Base-by-base conservation (phyloP, 495 filamentous ascomycete species). In the Neurospora sp. region DNA sequence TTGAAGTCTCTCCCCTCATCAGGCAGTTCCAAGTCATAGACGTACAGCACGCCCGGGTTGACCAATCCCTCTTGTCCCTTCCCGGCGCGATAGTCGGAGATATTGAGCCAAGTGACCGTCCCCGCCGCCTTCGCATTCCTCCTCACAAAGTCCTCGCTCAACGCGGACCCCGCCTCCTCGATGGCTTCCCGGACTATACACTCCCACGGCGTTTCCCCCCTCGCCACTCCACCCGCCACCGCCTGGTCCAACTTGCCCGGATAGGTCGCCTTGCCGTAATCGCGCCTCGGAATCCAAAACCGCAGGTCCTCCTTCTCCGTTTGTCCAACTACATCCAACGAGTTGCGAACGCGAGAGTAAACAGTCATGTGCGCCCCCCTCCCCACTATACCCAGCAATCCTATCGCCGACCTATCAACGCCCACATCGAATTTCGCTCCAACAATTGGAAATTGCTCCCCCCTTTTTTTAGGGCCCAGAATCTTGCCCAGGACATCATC, bases 171-270 rank as follows among this genome's bases (percentile, higher is more conserved):
- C 0, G 87, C 86, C 73, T 90, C 88, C 76, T 90, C 89, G 38
- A 78, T 79, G 0, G 86, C 83, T 73, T 89, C 88, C n/a, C 80
- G 79, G 18, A 89, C 74, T n/a, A 89, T 79, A 71, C 84, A 86
- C 2, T 85, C 83, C 18, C 84, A 77, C 2, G 88, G 86, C 2
- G 74, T 75, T 38, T 82, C 78, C 1, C 81, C 83, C 1, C 83
- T 76, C 14, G 78, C 77, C 5, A 90, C 78, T 12, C 87, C 87
- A 9, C 88, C 88, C 6, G 86, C 89, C 0, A 90, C 89, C 0
- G 88, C 85, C 2, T 76, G 82, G 77, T 90, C 88, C 6, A 91
- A 83, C 82, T 83, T 83, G 6, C 82, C 81, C 1, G 88, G 86
- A 70, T 84, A 89, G 0, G 85, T 88, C 62, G 83, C 83, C 62